Conservation (phyloP, 1,284 basidiomycete genomes). For the Sanguinoderma infundibulare region DNA sequence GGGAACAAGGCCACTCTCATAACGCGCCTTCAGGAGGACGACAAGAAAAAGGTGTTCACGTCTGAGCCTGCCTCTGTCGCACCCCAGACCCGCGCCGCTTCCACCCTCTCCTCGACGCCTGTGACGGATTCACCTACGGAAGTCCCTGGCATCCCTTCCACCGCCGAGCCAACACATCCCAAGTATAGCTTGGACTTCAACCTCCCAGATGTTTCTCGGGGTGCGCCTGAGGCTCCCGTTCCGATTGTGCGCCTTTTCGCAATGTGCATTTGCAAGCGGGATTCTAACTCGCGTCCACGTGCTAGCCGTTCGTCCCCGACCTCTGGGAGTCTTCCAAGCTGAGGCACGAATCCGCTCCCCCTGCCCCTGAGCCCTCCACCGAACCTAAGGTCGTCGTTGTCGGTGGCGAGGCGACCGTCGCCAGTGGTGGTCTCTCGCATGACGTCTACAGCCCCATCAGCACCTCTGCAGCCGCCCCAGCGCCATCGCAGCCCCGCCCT, state of each 20-base stretch:
- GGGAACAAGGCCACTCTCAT: slow-evolving; percentile 65
- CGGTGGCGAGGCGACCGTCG: slow-evolving; percentile 66
- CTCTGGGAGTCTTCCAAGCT: slow-evolving; percentile 65
- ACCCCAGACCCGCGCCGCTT: slow-evolving; percentile 36
- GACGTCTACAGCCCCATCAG: slow-evolving; percentile 45
- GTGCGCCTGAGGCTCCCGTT: slow-evolving; percentile 46
- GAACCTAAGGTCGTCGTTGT: slow-evolving; percentile 77
- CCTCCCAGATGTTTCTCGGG: slow-evolving; percentile 59
- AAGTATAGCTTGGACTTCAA: slow-evolving; percentile 50
- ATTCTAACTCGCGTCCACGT: slow-evolving; percentile 13
- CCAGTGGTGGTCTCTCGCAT: slow-evolving; percentile 67
- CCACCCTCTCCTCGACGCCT: slow-evolving; percentile 31
- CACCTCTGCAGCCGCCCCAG: slow-evolving; percentile 10
- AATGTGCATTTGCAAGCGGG: slow-evolving; percentile 1
- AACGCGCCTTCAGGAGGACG: slow-evolving; percentile 56
- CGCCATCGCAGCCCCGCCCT: neutral
- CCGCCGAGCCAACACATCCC: slow-evolving; percentile 26
- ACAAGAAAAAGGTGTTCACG: slow-evolving; percentile 36
- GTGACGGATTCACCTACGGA: slow-evolving; percentile 19
- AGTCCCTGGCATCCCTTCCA: slow-evolving; percentile 35
- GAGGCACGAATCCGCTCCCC: slow-evolving; percentile 36
- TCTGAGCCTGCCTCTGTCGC: slow-evolving; percentile 21
- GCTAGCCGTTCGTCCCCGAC: slow-evolving; percentile 75
- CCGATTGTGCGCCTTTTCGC: slow-evolving; percentile 61
- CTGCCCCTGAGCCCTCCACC: slow-evolving; percentile 32